Evolutionary conservation across 257 asterid genomes (phyloP).

Genomic region (Verbascum thapsus): DNA sequence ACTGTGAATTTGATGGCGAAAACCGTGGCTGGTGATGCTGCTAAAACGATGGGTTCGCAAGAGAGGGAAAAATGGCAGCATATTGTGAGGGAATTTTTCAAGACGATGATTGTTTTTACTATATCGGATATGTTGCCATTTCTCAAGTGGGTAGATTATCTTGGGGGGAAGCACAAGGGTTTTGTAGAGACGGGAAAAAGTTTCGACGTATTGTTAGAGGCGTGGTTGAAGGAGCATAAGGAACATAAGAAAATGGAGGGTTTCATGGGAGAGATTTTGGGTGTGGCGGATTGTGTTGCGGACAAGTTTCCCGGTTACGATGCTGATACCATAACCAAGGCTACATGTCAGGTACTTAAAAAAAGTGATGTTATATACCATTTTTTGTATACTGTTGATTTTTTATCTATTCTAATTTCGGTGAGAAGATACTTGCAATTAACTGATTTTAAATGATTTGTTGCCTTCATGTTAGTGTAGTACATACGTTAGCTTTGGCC

Average conservation of each 20-base stretch:
- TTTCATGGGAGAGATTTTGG: conserved; percentile 32
- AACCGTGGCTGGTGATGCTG: conserved; percentile 32
- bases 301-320: conserved; percentile 32
- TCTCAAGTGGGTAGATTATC: conserved; percentile 25
- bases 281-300: conserved; percentile 15
- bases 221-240: conserved; percentile 35
- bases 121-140: conserved; percentile 33
- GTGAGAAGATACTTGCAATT: too few relatives aligned
- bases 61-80: conserved; percentile 16
- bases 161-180: conserved; percentile 20
- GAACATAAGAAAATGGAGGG: neutral
- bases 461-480: too few relatives aligned
- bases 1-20: conserved; percentile 28
- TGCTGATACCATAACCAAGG: conserved; percentile 41
- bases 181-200: conserved; percentile 21
- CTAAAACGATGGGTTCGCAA: neutral
- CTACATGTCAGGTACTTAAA: conserved; percentile 30
- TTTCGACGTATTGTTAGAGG: conserved; percentile 26
- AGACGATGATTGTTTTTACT: conserved; percentile 28
- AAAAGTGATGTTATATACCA: too few relatives aligned
- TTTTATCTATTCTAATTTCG: too few relatives aligned
- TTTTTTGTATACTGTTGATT: too few relatives aligned
- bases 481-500: too few relatives aligned
- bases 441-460: too few relatives aligned
- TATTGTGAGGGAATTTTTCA: conserved; percentile 29